Percentiles rank a stretch among this genome's conserved stretches.
phyloP scores from a whole-genome alignment of 2,329 filamentous ascomycete species.

The Alternaria angustiovoidea region DNA sequence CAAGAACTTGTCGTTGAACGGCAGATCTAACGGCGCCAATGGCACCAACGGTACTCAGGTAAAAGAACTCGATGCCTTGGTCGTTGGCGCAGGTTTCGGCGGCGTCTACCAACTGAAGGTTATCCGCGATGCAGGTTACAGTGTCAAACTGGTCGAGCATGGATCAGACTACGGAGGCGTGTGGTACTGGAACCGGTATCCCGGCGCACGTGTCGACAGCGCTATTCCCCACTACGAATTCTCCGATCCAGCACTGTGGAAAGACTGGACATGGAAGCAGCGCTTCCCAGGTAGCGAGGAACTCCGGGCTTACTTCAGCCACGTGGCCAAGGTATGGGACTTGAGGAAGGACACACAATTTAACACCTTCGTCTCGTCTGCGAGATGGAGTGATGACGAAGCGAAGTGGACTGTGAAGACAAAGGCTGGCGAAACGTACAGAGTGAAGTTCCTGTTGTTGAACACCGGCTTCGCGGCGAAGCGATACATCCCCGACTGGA shows the following conservation, averaged over 20 bases:
- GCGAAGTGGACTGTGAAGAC: conserved; percentile 57
- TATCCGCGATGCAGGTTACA: conserved; percentile 35
- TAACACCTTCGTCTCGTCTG: conserved; percentile 53
- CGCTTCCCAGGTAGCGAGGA: conserved; percentile 32
- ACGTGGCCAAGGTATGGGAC: conserved; percentile 31
- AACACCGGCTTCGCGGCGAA: conserved; percentile 59
- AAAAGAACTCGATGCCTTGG: conserved; percentile 31
- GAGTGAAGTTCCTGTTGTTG: conserved; percentile 56
- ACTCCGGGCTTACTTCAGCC: conserved; percentile 28
- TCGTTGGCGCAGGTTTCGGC: conserved; percentile 41
- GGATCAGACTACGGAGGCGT: conserved; percentile 31
- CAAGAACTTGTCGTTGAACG: conserved; percentile 1
- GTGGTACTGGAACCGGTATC: conserved; percentile 43
- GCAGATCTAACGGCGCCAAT: not conserved
- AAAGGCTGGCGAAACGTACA: conserved; percentile 49
- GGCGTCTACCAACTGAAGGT: conserved; percentile 39
- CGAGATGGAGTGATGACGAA: conserved; percentile 49
- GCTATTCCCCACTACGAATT: conserved; percentile 33
- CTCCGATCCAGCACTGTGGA: conserved; percentile 28
- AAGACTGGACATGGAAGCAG: conserved; percentile 30
- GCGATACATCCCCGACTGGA: conserved; percentile 53
- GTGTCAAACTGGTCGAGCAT: conserved; percentile 31
- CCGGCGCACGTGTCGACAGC: conserved; percentile 39
- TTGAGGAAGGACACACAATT: conserved; percentile 46
- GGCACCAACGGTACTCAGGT: not conserved